phyloP scores from a whole-genome alignment of 768 basidiomycete genomes.

The Tulasnella sp. region DNA sequence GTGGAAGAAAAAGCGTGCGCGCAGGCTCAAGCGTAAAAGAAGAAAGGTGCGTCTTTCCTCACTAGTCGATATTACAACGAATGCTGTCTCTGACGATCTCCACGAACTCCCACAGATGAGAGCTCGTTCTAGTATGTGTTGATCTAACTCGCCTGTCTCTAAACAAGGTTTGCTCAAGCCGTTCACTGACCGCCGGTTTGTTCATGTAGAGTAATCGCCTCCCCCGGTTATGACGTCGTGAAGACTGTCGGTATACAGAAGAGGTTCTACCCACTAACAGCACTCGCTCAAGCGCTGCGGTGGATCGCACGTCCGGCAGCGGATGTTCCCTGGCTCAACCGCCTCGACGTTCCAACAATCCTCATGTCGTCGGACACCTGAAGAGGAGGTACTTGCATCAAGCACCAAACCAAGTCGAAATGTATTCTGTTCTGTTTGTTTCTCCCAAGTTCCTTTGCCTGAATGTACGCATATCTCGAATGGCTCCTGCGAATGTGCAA shows the following conservation, averaged over 20 bases:
- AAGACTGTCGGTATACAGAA: slow-evolving; percentile 4
- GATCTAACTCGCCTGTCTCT: not conserved
- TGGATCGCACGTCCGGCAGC: not conserved
- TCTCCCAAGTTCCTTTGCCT: not conserved
- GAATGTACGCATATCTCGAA: slow-evolving; percentile 12
- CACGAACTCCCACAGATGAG: slow-evolving; percentile 14
- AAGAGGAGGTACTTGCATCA: not conserved
- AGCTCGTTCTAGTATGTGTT: slow-evolving; percentile 25
- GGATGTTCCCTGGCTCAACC: not conserved
- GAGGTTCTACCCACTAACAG: not conserved
- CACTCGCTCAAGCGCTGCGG: not conserved
- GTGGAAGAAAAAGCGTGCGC: slow-evolving; percentile 28
- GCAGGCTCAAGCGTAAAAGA: slow-evolving; percentile 26
- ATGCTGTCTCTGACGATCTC: not conserved
- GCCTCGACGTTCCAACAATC: not conserved
- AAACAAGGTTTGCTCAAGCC: too few species aligned
- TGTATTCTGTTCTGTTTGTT: not conserved
- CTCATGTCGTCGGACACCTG: slow-evolving; percentile 7
- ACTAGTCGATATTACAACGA: not conserved
- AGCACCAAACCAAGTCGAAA: slow-evolving; percentile 1
- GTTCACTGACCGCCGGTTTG: not conserved
- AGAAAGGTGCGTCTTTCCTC: slow-evolving; percentile 23
- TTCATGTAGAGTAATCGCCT: slow-evolving; percentile 19
- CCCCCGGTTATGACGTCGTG: slow-evolving; percentile 16
- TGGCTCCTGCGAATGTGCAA: slow-evolving; percentile 2